Evolutionary conservation across 108 stramenopile species (phyloP).

Genomic region (Discostella pseudostelligera): DNA sequence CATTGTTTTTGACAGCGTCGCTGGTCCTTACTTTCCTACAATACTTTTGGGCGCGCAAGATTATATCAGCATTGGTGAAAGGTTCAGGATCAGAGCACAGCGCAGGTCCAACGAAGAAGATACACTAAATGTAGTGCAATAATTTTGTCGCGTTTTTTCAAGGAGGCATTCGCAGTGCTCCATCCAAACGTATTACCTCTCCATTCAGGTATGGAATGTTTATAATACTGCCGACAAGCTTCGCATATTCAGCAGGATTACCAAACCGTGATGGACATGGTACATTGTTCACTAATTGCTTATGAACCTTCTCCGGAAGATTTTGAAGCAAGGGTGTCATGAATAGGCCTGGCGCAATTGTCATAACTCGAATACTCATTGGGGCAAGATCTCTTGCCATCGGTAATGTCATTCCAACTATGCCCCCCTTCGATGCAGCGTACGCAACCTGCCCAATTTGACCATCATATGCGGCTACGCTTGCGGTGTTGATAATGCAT

Average conservation of each 20-base stretch:
- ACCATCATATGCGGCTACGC: constrained; percentile 94
- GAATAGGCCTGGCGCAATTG: constrained; percentile 94
- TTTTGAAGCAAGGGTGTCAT: constrained; percentile 88
- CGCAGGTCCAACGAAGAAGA: neutral
- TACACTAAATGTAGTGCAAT: neutral
- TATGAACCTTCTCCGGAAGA: constrained; percentile 77
- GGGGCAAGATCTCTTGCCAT: constrained; percentile 89
- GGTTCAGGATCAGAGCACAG: constrained; percentile 12
- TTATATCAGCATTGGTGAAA: constrained; percentile 26
- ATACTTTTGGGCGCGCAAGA: constrained; percentile 48
- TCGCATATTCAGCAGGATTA: constrained; percentile 78
- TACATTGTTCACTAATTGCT: constrained; percentile 78
- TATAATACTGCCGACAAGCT: constrained; percentile 76
- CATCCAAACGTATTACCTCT: constrained; percentile 90
- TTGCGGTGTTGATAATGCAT: constrained; percentile 92
- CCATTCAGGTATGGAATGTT: constrained; percentile 89
- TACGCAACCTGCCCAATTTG: constrained; percentile 94
- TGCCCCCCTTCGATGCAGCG: constrained; percentile 88
- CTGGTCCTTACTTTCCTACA: constrained; percentile 36
- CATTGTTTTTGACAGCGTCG: constrained; percentile 13
- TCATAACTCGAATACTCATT: constrained; percentile 83
- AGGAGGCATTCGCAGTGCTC: constrained; percentile 92
- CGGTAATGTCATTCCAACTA: constrained; percentile 88
- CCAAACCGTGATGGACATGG: constrained; percentile 89
- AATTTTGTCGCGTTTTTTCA: constrained; percentile 25